These are phyloP conservation scores for Pleurotus salmoneostramineus DNA, from an alignment of 768 basidiomycete species.

Conservation along the genomic window DNA sequence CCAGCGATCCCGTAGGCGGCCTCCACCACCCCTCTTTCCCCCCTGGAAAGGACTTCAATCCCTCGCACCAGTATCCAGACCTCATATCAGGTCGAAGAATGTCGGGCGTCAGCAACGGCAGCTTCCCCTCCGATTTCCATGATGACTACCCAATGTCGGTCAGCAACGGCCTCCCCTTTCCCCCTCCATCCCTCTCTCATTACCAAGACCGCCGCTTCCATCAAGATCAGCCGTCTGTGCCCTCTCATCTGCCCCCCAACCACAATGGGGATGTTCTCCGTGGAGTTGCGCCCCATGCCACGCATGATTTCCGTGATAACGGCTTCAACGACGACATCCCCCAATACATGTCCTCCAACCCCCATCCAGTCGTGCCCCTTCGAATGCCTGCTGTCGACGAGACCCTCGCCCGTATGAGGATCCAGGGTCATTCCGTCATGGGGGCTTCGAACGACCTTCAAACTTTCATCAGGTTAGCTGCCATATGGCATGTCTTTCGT, in stretches of 20 bases:
- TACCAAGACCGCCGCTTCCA: slow-evolving; percentile 65
- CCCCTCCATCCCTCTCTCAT: slow-evolving; percentile 44
- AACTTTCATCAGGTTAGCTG: slow-evolving; percentile 69
- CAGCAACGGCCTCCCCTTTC: slow-evolving; percentile 42
- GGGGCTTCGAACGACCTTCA: slow-evolving; percentile 70
- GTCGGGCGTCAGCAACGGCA: slow-evolving; percentile 36
- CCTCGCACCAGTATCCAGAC: slow-evolving; percentile 54
- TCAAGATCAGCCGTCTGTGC: slow-evolving; percentile 30
- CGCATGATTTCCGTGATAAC: slow-evolving; percentile 54
- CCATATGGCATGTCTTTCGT: slow-evolving; percentile 9
- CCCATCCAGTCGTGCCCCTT: slow-evolving; percentile 53
- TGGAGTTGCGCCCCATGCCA: slow-evolving; percentile 69
- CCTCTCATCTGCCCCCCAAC: slow-evolving; percentile 47
- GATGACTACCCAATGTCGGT: slow-evolving; percentile 61
- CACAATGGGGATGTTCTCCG: slow-evolving; percentile 57
- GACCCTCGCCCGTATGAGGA: slow-evolving; percentile 60
- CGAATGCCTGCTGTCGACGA: slow-evolving; percentile 63
- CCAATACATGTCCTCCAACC: slow-evolving; percentile 48
- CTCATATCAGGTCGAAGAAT: slow-evolving; percentile 56
- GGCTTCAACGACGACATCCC: slow-evolving; percentile 57
- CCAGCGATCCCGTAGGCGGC: slow-evolving; percentile 56
- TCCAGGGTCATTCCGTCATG: slow-evolving; percentile 52
- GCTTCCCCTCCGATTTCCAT: slow-evolving; percentile 55
- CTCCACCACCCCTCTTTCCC: slow-evolving; percentile 58
- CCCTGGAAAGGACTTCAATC: slow-evolving; percentile 50